Conservation (phyloP, 352 stramenopile species). For the Phytopythium oedochilum region DNA sequence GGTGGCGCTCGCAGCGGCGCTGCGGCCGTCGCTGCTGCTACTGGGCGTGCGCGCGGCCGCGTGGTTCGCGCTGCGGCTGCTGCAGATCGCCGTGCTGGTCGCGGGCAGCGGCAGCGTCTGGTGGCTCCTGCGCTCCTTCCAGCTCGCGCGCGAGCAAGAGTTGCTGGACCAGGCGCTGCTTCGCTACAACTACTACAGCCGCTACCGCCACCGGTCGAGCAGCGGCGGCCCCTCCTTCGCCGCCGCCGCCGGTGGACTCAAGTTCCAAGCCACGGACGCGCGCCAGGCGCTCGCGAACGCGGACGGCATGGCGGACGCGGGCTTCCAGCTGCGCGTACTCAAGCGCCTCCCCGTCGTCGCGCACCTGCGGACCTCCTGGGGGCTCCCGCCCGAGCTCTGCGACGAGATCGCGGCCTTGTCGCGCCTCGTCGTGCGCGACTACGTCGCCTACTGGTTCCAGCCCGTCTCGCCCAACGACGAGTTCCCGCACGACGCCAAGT, state of each 20-base stretch:
- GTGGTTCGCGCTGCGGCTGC: constrained; percentile 23
- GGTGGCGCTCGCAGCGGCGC: constrained; percentile 19
- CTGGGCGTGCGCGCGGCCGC: constrained; percentile 9
- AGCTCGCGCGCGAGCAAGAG: constrained; percentile 61
- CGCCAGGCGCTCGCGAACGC: background rate
- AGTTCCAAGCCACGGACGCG: background rate
- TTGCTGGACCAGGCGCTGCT: constrained; percentile 41
- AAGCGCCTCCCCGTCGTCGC: constrained; percentile 59
- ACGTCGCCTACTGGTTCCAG: constrained; percentile 65
- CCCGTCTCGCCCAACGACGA: constrained; percentile 59
- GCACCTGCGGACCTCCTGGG: constrained; percentile 56
- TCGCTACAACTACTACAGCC: constrained; percentile 47
- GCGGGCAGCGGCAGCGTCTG: constrained; percentile 48
- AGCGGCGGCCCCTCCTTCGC: constrained; percentile 2
- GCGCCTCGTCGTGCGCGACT: constrained; percentile 45
- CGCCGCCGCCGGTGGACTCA: background rate
- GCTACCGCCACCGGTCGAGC: constrained; percentile 32
- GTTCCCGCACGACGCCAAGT: constrained; percentile 61
- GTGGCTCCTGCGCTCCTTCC: constrained; percentile 56
- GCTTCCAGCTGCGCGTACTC: constrained; percentile 47
- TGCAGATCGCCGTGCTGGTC: constrained; percentile 41
- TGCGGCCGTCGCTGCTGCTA: constrained; percentile 15
- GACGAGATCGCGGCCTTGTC: constrained; percentile 58
- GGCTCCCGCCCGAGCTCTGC: constrained; percentile 45
- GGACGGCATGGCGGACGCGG: constrained; percentile 25